phyloP scores from a whole-genome alignment of 176 grass and related monocot genomes.

The Oryza meridionalis region DNA sequence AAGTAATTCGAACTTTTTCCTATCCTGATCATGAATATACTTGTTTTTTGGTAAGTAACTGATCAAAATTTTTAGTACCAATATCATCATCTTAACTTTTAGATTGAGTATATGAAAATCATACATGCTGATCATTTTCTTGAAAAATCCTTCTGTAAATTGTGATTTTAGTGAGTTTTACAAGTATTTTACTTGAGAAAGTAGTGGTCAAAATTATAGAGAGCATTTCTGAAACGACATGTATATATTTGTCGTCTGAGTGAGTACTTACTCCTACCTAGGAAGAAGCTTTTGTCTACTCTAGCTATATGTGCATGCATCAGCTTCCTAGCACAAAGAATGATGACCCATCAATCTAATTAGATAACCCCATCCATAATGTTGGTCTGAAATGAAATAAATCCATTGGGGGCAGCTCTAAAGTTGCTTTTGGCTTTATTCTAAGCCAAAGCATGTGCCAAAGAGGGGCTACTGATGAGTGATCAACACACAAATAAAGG shows the following conservation, averaged over 20 bases:
- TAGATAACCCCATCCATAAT: constrained; percentile 7
- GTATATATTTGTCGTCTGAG: neutral
- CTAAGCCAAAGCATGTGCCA: constrained; percentile 39
- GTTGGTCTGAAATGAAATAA: constrained; percentile 4
- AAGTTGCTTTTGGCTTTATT: constrained; percentile 50
- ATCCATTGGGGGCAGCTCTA: neutral
- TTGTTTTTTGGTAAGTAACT: too few species aligned
- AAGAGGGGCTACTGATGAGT: constrained; percentile 12
- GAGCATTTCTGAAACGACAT: neutral
- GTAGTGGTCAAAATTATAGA: neutral
- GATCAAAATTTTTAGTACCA: too few species aligned
- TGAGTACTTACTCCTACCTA: neutral
- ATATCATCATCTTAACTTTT: too few species aligned
- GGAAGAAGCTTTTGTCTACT: neutral
- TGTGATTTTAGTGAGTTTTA: neutral
- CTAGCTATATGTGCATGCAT: neutral
- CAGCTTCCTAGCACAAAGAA: neutral
- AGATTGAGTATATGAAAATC: too few species aligned
- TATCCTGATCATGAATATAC: too few species aligned
- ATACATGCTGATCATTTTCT: neutral
- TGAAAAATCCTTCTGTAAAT: neutral
- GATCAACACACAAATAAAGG: constrained; percentile 42
- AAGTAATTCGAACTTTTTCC: too few species aligned
- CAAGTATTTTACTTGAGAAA: neutral
- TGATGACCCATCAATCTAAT: neutral